Base-by-base conservation (phyloP, 2,329 filamentous ascomycete genomes). In the Penicillium concentricum region DNA sequence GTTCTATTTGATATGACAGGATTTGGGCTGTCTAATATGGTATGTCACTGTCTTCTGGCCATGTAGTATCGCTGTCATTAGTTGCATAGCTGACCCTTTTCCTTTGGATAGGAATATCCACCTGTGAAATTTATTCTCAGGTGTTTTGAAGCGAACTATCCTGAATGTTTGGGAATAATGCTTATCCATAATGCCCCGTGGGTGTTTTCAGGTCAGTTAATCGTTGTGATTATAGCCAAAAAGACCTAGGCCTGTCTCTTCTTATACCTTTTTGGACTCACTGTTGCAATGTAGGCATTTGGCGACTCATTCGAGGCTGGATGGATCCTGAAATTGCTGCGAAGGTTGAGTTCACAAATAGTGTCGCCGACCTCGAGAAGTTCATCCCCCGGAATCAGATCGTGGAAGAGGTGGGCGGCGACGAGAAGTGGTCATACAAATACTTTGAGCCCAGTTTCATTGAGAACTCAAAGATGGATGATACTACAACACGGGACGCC, bases 71-170 rank as follows among this genome's bases (percentile, higher is more conserved):
- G 6, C 20, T 5, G 8, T n/a, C 15, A 16, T 12, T 18, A 7
- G 16, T 26, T 18, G 7, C 1, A 18, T 30, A 5, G 16, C 22
- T 24, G 13, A 41, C 35, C 22, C 37, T 34, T 22, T 10, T 41
- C 2, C n/a, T 6, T 9, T 22, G 7, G 32, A 3, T 41, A 88
- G 86, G 94, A 99, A 76, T 97, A 97, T 74, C 86, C 90, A 0
- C 93, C 94, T 0, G 90, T 99, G 51, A 97, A 95, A 71, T 97
- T 97, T 76, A 96, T 97, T 87, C 94, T 97, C 73, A 94, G 94
- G 75, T 95, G 91, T 73, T 97, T 97, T 69, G 93, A 97, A 78
- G 92, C 92, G 54, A 97, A 97, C 72, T 97, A 97, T 68, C 93
- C 93, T 0, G 93, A 97, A 74, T 92, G 86, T 49, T 81, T 97